These are phyloP conservation scores for Emericellopsis terricola DNA, from an alignment of 495 filamentous ascomycete species.

Conservation along the genomic window DNA sequence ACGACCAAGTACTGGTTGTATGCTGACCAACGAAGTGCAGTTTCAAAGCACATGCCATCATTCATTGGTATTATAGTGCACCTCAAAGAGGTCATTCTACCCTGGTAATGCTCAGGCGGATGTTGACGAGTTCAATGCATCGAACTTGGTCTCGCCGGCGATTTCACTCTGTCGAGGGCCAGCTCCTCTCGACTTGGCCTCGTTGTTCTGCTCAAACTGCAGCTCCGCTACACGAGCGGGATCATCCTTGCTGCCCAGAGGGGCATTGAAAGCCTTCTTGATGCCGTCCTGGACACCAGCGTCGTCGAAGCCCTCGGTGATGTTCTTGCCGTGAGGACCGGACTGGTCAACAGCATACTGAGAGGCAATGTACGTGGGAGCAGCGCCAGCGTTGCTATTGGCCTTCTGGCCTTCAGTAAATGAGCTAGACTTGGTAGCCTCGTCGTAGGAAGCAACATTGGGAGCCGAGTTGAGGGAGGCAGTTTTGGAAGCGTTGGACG, in stretches of 20 bases:
- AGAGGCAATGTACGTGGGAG: conserved; percentile 15
- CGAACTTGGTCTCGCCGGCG: background rate
- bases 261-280: conserved; percentile 13
- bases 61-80: no score
- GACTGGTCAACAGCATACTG: conserved; percentile 5
- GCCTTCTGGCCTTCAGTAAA: no score
- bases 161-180: background rate
- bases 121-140: background rate
- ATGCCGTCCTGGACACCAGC: conserved; percentile 10
- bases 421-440: no score
- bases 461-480: no score
- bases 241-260: conserved; percentile 21
- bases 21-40: no score
- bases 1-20: no score
- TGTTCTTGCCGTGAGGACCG: conserved; percentile 22
- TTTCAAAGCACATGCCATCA: no score
- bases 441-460: no score
- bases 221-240: conserved; percentile 12
- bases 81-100: no score
- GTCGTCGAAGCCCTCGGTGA: conserved; percentile 17
- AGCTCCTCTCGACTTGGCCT: background rate
- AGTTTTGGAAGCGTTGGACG: background rate
- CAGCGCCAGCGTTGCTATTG: conserved; percentile 7
- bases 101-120: no score
- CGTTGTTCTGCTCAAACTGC: conserved; percentile 4